phyloP scores from a whole-genome alignment of 257 asterid species.

The Solanum paucissectum region DNA sequence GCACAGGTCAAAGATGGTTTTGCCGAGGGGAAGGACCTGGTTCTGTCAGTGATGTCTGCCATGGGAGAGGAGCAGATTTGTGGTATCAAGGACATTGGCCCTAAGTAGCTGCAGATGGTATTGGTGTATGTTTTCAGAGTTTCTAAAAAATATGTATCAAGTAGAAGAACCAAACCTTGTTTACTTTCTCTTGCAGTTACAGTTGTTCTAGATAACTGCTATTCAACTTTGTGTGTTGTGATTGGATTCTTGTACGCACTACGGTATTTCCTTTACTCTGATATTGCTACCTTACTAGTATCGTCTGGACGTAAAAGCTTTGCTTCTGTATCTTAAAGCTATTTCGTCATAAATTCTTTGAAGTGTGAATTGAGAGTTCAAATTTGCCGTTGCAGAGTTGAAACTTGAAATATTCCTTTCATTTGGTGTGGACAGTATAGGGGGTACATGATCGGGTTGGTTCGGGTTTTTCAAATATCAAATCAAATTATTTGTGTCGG shows the following conservation, averaged over 20 bases:
- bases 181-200: neutral
- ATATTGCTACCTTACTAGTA: neutral
- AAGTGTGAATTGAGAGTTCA: neutral
- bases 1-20: slow-evolving; percentile 14
- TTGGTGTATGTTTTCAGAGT: neutral
- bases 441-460: no score
- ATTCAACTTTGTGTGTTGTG: neutral
- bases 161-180: neutral
- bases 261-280: neutral
- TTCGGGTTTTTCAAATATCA: no score
- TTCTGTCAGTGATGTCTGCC: slow-evolving; percentile 22
- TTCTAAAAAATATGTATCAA: neutral
- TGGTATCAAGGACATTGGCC: slow-evolving; percentile 24
- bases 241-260: neutral
- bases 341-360: neutral
- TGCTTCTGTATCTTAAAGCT: neutral
- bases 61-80: slow-evolving; percentile 34
- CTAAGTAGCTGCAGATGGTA: slow-evolving; percentile 8
- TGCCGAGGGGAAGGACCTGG: slow-evolving; percentile 24
- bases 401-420: neutral
- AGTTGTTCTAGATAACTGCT: neutral
- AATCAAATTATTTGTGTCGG: no score
- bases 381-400: neutral
- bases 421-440: neutral
- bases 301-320: neutral